phyloP scores from a whole-genome alignment of 148 eudicot genomes.

The Rhododendron vialii region DNA sequence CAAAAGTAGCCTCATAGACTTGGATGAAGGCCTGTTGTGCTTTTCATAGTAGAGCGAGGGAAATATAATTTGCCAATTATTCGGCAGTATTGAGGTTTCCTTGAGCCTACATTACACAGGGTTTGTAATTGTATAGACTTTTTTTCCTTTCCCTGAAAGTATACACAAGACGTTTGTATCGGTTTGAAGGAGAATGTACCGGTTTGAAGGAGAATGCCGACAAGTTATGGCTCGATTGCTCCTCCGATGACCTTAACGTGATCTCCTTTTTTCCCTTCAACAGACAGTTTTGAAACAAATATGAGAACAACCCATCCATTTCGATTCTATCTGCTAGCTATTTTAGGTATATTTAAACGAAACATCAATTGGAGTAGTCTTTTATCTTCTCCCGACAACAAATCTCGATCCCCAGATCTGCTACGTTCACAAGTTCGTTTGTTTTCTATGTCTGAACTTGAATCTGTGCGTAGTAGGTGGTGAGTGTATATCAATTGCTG shows the following conservation, averaged over 20 bases:
- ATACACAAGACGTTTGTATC: neutral
- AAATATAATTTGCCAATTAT: neutral
- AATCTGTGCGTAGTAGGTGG: neutral
- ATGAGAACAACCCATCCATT: neutral
- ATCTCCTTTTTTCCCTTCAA: neutral
- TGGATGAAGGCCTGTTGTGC: neutral
- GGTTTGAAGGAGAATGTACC: no score
- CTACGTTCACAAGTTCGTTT: neutral
- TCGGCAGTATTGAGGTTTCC: neutral
- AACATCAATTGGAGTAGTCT: neutral
- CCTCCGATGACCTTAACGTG: neutral
- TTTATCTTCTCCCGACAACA: neutral
- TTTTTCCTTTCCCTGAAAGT: neutral
- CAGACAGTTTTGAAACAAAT: neutral
- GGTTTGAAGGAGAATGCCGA: neutral
- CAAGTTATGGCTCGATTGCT: neutral
- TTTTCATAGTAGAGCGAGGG: constrained; percentile 1
- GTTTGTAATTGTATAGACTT: neutral
- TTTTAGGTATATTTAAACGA: neutral
- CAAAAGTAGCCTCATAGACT: neutral
- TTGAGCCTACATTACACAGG: neutral
- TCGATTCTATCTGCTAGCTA: neutral
- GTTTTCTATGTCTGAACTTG: neutral
- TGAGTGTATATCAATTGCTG: neutral
- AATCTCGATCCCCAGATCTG: neutral